These are phyloP conservation scores for Agaricus sinodeliciosus DNA, from an alignment of 768 basidiomycete species.

Conservation along the genomic window DNA sequence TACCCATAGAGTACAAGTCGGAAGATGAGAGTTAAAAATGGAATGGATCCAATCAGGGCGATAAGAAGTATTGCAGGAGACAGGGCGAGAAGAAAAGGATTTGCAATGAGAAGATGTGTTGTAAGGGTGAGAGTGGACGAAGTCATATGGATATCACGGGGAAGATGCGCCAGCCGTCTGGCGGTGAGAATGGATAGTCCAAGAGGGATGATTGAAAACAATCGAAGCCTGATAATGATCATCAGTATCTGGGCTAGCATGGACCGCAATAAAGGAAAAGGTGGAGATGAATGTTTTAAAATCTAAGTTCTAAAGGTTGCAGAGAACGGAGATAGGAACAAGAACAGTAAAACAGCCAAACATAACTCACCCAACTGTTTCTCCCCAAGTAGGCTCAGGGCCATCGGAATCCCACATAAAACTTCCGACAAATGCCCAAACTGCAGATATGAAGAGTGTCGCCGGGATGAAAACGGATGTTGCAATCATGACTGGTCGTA, in stretches of 20 bases:
- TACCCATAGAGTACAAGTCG: slow-evolving; percentile 71
- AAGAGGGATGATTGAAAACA: slow-evolving; percentile 75
- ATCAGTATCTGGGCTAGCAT: neutral
- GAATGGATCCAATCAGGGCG: slow-evolving; percentile 65
- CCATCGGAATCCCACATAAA: slow-evolving; percentile 49
- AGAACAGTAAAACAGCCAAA: no score
- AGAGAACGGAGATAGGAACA: no score
- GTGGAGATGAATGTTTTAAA: neutral
- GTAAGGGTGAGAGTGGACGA: slow-evolving; percentile 54
- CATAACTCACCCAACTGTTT: slow-evolving; percentile 63
- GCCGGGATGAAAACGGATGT: slow-evolving; percentile 74
- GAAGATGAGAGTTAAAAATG: slow-evolving; percentile 74
- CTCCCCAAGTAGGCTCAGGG: slow-evolving; percentile 65
- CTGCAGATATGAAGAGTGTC: slow-evolving; percentile 63
- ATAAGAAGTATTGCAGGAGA: slow-evolving; percentile 68
- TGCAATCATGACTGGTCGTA: slow-evolving; percentile 74
- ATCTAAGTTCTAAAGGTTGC: neutral
- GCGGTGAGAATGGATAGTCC: slow-evolving; percentile 63
- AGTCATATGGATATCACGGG: slow-evolving; percentile 60
- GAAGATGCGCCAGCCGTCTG: slow-evolving; percentile 65
- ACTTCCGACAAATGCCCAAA: slow-evolving; percentile 80
- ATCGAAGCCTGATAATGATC: slow-evolving; percentile 45
- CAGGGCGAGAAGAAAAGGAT: slow-evolving; percentile 70
- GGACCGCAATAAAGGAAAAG: neutral
- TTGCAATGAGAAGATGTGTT: slow-evolving; percentile 60